phyloP scores from a whole-genome alignment of 2,329 filamentous ascomycete genomes.

The Penicillium sp. region DNA sequence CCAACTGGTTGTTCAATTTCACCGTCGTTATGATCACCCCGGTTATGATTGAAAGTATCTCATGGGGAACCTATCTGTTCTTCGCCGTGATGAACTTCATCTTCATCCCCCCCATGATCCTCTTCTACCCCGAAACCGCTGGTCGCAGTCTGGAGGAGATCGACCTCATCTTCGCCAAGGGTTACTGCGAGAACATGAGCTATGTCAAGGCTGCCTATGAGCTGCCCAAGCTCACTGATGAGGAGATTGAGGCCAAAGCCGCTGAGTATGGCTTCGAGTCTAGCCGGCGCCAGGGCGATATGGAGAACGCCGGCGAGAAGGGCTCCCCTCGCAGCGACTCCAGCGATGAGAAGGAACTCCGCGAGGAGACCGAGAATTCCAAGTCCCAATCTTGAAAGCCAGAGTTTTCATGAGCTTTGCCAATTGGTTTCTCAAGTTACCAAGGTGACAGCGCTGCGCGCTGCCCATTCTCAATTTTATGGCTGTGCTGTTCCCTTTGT shows the following conservation, averaged over 20 bases:
- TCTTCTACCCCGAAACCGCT: constrained; percentile 55
- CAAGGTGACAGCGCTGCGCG: constrained; percentile 16
- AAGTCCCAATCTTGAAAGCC: neutral
- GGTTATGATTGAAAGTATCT: constrained; percentile 39
- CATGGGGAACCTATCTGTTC: constrained; percentile 47
- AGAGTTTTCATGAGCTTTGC: neutral
- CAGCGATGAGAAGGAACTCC: constrained; percentile 15
- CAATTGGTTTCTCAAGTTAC: neutral
- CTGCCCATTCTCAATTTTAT: constrained; percentile 8
- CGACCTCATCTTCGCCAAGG: constrained; percentile 47
- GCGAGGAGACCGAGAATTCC: constrained; percentile 3
- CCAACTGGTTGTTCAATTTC: constrained; percentile 59
- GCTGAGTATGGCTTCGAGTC: constrained; percentile 30
- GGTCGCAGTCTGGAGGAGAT: constrained; percentile 46
- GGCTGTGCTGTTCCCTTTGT: constrained; percentile 1
- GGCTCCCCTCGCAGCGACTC: constrained; percentile 11
- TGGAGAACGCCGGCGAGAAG: constrained; percentile 25
- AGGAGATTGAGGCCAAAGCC: constrained; percentile 36
- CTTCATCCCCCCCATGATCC: constrained; percentile 54
- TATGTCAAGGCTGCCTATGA: constrained; percentile 35
- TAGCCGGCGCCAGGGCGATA: constrained; percentile 7
- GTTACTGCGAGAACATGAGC: constrained; percentile 42
- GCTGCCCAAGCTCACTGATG: constrained; percentile 35
- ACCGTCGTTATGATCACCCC: constrained; percentile 53
- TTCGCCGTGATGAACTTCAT: constrained; percentile 42